Base-by-base conservation (phyloP, 2,329 filamentous ascomycete species). In the Cordyceps fumosorosea region DNA sequence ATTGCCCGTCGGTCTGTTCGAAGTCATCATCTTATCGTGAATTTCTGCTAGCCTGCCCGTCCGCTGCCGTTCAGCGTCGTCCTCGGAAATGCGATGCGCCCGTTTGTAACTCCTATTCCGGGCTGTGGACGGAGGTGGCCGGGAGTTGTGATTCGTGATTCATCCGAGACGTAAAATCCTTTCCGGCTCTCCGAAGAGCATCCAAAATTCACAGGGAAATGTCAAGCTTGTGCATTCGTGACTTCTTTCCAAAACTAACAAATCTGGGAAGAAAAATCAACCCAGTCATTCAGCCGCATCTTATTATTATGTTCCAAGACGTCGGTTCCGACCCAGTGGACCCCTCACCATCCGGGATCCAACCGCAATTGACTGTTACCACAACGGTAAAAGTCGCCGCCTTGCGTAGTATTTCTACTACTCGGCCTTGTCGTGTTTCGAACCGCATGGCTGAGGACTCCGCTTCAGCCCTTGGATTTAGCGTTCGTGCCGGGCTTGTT, bases 401-500 rank as follows among this genome's bases (percentile, higher is more conserved):
- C 34, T 4, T 29, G 29, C 29, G 29, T 29, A 34, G 12, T 22
- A 20, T 10, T 44, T 6, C 14, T 22, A 3, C 51, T 20, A 5
- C 32, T 16, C 5, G 29, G 8, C 44, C 22, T n/a, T 11, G 24
- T 60, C 57, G 57, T 60, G 53, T 54, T 54, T 60, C 57, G 57
- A 24, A 37, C 40, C 50, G 40, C 40, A 44, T 32, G 4, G 20
- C 22, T 26, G 16, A 3, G 29, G 40, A 18, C 57, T 60, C 57
- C 50, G 48, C 57, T 47, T 14, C 37, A 44, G 45, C 37, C 18
- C 18, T 24, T 45, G 7, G 6, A 20, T 60, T 34, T 34, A 60
- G 57, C 48, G 48, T 47, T 44, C 45, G 29, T 53, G 48, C 47
- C 55, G 55, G 55, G 44, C 40, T 45, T 47, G 44, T 29, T 24